Percentiles rank a stretch among this genome's conserved stretches.
These are phyloP conservation scores for Grigorovia yakushimaensis DNA, from an alignment of 805 yeast genomes.

Conservation along the genomic window DNA sequence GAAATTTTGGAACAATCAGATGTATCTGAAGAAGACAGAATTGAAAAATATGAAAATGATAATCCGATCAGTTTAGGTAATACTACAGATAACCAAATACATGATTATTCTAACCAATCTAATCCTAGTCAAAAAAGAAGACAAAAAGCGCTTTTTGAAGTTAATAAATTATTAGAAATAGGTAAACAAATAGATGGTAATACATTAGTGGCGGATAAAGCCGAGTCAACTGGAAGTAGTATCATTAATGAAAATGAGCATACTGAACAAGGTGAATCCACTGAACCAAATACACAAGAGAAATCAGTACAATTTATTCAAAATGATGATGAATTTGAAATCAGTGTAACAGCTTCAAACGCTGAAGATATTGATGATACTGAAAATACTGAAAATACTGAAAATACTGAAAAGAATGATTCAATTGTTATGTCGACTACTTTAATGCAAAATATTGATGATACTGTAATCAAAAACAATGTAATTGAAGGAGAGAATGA, in stretches of 20 bases:
- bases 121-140: background rate
- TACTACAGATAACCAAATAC: background rate
- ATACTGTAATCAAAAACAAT: background rate
- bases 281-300: background rate
- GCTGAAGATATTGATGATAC: background rate
- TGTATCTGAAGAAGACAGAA: background rate
- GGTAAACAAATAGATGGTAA: slow-evolving; percentile 1
- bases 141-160: background rate
- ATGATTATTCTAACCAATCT: background rate
- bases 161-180: background rate
- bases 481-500: background rate
- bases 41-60: background rate
- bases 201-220: background rate
- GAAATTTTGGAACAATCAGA: background rate
- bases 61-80: background rate
- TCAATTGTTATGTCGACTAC: background rate
- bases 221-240: background rate
- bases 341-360: background rate
- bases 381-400: background rate
- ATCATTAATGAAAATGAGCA: background rate
- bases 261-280: background rate
- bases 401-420: background rate
- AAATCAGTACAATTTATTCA: slow-evolving; percentile 1
- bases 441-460: background rate
- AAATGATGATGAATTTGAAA: slow-evolving; percentile 3